These are phyloP conservation scores for Evernia prunastri DNA, from an alignment of 495 filamentous ascomycete species.

Conservation along the genomic window DNA sequence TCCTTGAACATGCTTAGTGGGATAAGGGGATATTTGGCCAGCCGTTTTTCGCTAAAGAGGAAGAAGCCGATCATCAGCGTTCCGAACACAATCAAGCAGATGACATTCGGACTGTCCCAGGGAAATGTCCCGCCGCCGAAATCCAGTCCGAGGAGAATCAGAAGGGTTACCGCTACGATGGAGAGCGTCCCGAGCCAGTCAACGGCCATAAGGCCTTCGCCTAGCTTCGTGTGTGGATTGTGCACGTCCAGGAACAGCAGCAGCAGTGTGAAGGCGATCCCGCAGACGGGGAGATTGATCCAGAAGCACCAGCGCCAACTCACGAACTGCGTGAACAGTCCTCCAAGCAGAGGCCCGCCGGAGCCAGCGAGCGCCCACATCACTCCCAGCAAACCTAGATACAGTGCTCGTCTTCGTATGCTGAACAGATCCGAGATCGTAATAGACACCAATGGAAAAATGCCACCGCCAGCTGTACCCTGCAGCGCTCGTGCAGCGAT, in stretches of 20 bases:
- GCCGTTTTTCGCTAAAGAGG: constrained; percentile 59
- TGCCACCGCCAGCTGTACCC: constrained; percentile 49
- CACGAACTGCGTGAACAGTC: constrained; percentile 55
- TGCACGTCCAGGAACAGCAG: constrained; percentile 57
- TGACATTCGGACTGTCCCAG: constrained; percentile 66
- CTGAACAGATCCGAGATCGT: constrained; percentile 54
- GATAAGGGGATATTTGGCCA: constrained; percentile 73
- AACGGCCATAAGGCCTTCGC: constrained; percentile 63
- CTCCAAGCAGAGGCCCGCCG: constrained; percentile 63
- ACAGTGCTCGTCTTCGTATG: constrained; percentile 45
- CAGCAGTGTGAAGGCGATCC: constrained; percentile 49
- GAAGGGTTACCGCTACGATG: constrained; percentile 68
- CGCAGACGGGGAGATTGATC: constrained; percentile 54
- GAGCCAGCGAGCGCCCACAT: constrained; percentile 54
- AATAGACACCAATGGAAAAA: constrained; percentile 49
- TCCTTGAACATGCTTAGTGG: constrained; percentile 62
- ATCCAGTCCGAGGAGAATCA: constrained; percentile 75
- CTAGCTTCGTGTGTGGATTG: constrained; percentile 64
- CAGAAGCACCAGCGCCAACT: constrained; percentile 68
- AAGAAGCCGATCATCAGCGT: constrained; percentile 56
- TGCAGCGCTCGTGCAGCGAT: constrained; percentile 51
- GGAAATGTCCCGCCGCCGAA: constrained; percentile 67
- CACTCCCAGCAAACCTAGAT: constrained; percentile 48
- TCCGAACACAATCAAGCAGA: constrained; percentile 76
- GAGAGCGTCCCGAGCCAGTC: constrained; percentile 68